Base-by-base conservation (phyloP, 805 yeast species). In the Wickerhamiella australiensis region DNA sequence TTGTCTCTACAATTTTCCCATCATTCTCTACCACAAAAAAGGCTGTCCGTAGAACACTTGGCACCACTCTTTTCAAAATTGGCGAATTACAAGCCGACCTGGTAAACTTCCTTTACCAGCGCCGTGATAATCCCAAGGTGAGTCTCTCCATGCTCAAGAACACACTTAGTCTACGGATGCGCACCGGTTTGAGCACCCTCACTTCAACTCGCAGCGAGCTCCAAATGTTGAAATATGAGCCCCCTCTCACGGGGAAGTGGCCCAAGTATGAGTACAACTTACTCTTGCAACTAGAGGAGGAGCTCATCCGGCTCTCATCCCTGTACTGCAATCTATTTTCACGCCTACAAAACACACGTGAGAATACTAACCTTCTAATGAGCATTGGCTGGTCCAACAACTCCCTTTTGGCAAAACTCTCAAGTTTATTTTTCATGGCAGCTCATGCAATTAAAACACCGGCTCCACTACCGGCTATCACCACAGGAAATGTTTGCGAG, bases 61-160 rank as follows among this genome's bases (percentile, higher is more conserved):
- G 62, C 7, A 37, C 38, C 6, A 54, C 54, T 23, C 23, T 61
- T 3, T 58, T 54, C 33, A 55, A 52, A 17, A 46, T 59, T 1
- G 66, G 65, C 4, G 58, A 59, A 20, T 31, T 64, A 2, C 65
- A 62, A 25, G 54, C 66, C 3, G 60, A 54, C 17, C 52, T 64
- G 18, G 55, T 62, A 1, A 60, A 58, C 45, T 65, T 62, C 43
- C 64, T 61, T 1, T 37, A 59, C 3, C 57, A 58, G 48, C 50
- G 64, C 15, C 46, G 49, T 41, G 25, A 50, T 5, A 54, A 55
- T 22, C 53, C 58, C 0, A 40, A 49, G 4, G 56, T 60, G 2
- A 60, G 54, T 11, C 59, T 59, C 20, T 43, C 50, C 1, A 52
- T 57, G n/a, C 56, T 60, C 21, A 44, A 52, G 1, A 66, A 63